Conservation (phyloP, 1,284 basidiomycete genomes). For the Cutaneotrichosporon sp. region DNA sequence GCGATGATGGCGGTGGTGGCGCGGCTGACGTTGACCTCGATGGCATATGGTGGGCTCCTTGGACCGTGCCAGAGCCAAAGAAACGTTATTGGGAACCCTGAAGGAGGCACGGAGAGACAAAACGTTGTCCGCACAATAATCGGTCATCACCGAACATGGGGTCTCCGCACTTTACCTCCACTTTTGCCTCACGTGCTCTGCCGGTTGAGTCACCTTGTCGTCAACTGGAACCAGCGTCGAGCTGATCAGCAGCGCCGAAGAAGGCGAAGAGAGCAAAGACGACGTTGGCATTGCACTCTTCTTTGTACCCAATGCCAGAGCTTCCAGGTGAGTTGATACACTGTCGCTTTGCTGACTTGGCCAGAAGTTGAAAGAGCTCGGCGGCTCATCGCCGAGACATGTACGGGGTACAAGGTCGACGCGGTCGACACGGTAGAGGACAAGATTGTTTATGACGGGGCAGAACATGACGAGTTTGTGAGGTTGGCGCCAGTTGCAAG, state of each 20-base stretch:
- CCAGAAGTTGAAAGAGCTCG: conserved; percentile 68
- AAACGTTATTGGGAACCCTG: too few species aligned
- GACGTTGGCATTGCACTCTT: background rate
- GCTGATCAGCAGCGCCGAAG: too few species aligned
- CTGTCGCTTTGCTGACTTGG: background rate
- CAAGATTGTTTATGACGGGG: conserved; percentile 62
- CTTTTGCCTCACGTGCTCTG: too few species aligned
- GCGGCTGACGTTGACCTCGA: too few species aligned
- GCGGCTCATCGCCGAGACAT: conserved; percentile 56
- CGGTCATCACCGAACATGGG: background rate
- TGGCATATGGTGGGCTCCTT: too few species aligned
- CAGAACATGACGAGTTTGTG: conserved; percentile 62
- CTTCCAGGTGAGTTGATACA: conserved; percentile 54
- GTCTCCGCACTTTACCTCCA: background rate
- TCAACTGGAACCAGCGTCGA: too few species aligned
- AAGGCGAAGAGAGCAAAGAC: background rate
- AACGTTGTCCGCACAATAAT: background rate
- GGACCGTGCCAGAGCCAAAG: background rate
- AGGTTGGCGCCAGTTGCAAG: conserved; percentile 28
- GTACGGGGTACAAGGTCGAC: conserved; percentile 57
- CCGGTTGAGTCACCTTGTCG: conserved; percentile 1
- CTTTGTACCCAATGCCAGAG: conserved; percentile 55
- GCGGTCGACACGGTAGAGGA: conserved; percentile 62
- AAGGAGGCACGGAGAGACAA: too few species aligned
- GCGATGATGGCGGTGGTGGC: background rate